phyloP scores from a whole-genome alignment of 768 basidiomycete genomes.

The Leccinum pellstonianum region DNA sequence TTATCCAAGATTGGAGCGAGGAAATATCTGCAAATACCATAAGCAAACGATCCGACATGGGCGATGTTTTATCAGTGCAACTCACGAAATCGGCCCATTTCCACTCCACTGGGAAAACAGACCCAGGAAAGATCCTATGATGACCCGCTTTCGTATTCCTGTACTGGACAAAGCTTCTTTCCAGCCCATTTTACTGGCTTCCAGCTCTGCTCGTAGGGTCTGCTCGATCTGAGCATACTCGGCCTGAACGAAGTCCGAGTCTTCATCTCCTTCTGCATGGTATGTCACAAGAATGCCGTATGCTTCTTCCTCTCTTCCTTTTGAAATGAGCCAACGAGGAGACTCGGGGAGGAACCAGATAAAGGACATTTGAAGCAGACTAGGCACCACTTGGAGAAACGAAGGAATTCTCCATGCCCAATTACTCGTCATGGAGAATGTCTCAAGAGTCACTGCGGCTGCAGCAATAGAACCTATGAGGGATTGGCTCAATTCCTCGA shows the following conservation, averaged over 20 bases:
- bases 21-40: conserved; percentile 6
- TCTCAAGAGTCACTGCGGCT: conserved; percentile 57
- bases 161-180: conserved; percentile 4
- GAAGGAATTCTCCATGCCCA: conserved; percentile 71
- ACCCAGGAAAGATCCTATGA: conserved; percentile 13
- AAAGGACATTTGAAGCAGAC: conserved; percentile 51
- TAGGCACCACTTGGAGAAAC: conserved; percentile 58
- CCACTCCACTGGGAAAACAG: conserved; percentile 20
- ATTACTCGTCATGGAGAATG: conserved; percentile 54
- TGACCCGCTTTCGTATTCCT: conserved; percentile 19
- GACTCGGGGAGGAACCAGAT: conserved; percentile 62
- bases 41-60: background rate
- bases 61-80: accelerated
- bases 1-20: conserved; percentile 16
- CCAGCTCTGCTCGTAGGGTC: conserved; percentile 25
- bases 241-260: background rate
- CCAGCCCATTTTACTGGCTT: background rate
- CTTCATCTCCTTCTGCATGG: background rate
- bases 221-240: background rate
- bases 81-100: conserved; percentile 11
- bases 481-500: background rate
- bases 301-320: conserved; percentile 52
- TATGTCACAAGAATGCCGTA: conserved; percentile 43
- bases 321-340: conserved; percentile 62
- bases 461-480: conserved; percentile 32